Conservation (phyloP, 1,139 yeast species). For the Kodamaea ohmeri region DNA sequence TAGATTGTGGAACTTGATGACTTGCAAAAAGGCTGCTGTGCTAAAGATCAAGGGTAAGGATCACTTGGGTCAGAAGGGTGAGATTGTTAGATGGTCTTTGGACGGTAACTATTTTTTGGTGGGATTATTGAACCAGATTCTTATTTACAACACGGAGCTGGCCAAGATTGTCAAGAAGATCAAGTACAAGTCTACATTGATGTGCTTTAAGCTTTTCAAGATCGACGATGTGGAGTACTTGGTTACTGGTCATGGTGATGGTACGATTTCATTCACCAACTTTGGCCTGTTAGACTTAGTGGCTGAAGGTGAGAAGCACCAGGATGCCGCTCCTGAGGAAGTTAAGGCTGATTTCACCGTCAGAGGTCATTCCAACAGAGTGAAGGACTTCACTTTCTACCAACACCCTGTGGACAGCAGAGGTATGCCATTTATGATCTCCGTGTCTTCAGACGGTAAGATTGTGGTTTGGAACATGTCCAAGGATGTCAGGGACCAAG, state of each 20-base stretch:
- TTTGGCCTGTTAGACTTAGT: constrained; percentile 29
- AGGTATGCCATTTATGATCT: constrained; percentile 53
- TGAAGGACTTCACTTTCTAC: constrained; percentile 69
- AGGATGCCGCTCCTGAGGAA: constrained; percentile 31
- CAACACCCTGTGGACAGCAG: constrained; percentile 37
- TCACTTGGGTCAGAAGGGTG: constrained; percentile 63
- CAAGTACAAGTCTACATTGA: constrained; percentile 55
- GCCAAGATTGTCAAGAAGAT: constrained; percentile 57
- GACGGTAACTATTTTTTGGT: constrained; percentile 72
- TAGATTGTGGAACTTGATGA: constrained; percentile 93
- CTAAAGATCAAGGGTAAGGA: constrained; percentile 69
- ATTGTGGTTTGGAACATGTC: constrained; percentile 85
- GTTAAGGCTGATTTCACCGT: constrained; percentile 53
- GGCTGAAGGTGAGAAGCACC: constrained; percentile 25
- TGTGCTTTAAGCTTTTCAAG: constrained; percentile 58
- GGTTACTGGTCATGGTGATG: constrained; percentile 70
- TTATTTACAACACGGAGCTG: constrained; percentile 62
- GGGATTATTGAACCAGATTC: constrained; percentile 63
- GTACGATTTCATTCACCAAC: constrained; percentile 59
- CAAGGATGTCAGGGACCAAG: constrained; percentile 55
- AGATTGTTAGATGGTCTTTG: constrained; percentile 60
- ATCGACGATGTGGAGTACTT: constrained; percentile 53
- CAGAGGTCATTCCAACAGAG: constrained; percentile 80
- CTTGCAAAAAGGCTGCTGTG: constrained; percentile 91
- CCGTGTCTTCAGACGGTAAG: constrained; percentile 91